Percentiles rank a stretch among this genome's conserved stretches.
Evolutionary conservation across 2,329 filamentous ascomycete species (phyloP).

Genomic region (Cladorrhinum sp.): DNA sequence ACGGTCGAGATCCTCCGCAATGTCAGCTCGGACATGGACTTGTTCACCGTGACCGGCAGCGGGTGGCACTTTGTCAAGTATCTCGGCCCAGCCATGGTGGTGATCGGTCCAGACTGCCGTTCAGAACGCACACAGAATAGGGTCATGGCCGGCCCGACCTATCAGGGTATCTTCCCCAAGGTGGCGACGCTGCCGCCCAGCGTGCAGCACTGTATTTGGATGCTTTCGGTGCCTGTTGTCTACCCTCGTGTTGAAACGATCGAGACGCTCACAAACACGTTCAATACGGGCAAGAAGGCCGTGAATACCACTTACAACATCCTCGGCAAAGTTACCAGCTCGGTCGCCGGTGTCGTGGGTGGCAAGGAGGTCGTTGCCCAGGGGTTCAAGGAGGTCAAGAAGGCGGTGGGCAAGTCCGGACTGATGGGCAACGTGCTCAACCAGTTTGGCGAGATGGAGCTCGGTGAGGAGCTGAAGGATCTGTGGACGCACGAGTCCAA

Average conservation of each 20-base stretch:
- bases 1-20: slow-evolving; percentile 90
- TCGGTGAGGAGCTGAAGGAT: slow-evolving; percentile 90
- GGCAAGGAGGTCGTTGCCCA: slow-evolving; percentile 90
- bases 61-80: slow-evolving; percentile 99
- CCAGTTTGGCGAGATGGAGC: slow-evolving; percentile 93
- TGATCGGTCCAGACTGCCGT: slow-evolving; percentile 86
- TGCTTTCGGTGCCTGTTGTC: slow-evolving; percentile 85
- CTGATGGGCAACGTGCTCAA: slow-evolving; percentile 95
- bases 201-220: slow-evolving; percentile 96
- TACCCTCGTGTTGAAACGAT: slow-evolving; percentile 91
- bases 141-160: slow-evolving; percentile 93
- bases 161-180: slow-evolving; percentile 96
- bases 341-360: slow-evolving; percentile 90
- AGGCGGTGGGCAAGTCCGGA: slow-evolving; percentile 90
- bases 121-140: slow-evolving; percentile 88
- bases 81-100: slow-evolving; percentile 83
- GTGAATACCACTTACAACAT: slow-evolving; percentile 97
- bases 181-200: slow-evolving; percentile 84
- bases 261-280: slow-evolving; percentile 85
- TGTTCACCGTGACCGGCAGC: slow-evolving; percentile 95
- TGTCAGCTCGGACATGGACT: slow-evolving; percentile 79
- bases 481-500: slow-evolving; percentile 99
- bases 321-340: slow-evolving; percentile 90
- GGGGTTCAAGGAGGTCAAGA: slow-evolving; percentile 93
- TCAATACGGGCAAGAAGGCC: slow-evolving; percentile 92